phyloP scores from a whole-genome alignment of 805 yeast genomes.

The Teunomyces panamensis region DNA sequence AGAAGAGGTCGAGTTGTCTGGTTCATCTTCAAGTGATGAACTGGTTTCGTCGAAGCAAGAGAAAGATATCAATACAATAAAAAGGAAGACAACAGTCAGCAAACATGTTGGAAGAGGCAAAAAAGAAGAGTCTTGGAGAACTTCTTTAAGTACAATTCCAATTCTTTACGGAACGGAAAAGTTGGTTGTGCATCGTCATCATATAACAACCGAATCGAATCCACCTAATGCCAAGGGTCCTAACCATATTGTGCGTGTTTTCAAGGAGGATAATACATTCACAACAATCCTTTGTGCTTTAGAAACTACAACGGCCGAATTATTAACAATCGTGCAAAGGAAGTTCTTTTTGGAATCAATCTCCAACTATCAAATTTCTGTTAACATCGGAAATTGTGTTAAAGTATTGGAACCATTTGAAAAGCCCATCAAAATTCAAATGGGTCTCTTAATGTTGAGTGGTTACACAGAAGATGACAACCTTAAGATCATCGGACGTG shows the following conservation, averaged over 20 bases:
- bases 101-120: background rate
- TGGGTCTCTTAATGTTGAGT: constrained; percentile 64
- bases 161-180: constrained; percentile 29
- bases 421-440: constrained; percentile 73
- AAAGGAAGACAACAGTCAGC: background rate
- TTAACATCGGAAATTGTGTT: constrained; percentile 72
- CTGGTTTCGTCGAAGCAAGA: constrained; percentile 5
- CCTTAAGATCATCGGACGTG: constrained; percentile 74
- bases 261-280: constrained; percentile 79
- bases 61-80: background rate
- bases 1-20: constrained; percentile 2
- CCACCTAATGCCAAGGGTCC: constrained; percentile 21
- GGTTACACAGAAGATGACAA: constrained; percentile 82
- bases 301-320: constrained; percentile 72
- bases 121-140: background rate
- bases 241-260: constrained; percentile 63
- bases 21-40: constrained; percentile 4
- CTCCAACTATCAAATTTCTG: constrained; percentile 72
- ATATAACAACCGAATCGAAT: constrained; percentile 3
- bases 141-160: constrained; percentile 18
- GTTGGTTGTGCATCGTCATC: background rate
- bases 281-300: constrained; percentile 79
- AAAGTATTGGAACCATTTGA: constrained; percentile 72
- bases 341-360: constrained; percentile 71
- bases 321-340: constrained; percentile 66